Base-by-base conservation (phyloP, 2,329 filamentous ascomycete species). In the Akanthomyces muscarius region DNA sequence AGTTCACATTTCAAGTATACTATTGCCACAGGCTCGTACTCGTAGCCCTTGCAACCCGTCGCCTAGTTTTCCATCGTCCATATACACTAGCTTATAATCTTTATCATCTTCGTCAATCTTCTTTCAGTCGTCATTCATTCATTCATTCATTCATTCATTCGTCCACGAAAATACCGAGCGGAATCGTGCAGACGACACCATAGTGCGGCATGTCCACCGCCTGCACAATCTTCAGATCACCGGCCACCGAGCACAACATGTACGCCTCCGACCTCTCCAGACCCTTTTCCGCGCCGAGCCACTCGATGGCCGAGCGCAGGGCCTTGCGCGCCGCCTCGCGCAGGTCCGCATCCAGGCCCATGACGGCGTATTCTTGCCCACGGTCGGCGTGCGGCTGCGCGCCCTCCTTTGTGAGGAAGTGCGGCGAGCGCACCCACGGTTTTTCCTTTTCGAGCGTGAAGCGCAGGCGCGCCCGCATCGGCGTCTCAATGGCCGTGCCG, bases 401-500 rank as follows among this genome's bases (percentile, higher is more conserved):
- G 38, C 50, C 63, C 53, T 23, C 68, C 11, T 73, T 68, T 1
- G 77, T 82, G 61, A 77, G 66, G 66, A 79, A 82, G 69, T 83
- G 81, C 45, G 81, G 81, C 21, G 77, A 76, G 33, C 73, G 74
- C 33, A 83, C 72, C 76, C 77, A 82, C 14, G 72, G 68, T 66
- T 76, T 80, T 56, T 74, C 73, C 69, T 81, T 81, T 62, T 78
- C 74, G 7, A 83, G 71, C 3, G 77, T 79, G 42, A 85, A 74
- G n/a, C 77, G 75, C 41, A 84, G 67, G 0, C 76, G 77, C 0
- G 81, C 81, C 63, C 72, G 76, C 72, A 83, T 79, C 1, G 80
- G 76, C 30, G 81, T 83, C 73, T 84, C 82, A 66, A 84, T 81
- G 7, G 82, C 82, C n/a, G 80, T 82, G 6, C 82, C 81, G 66